Base-by-base conservation (phyloP, 208 protist species). In the Trypanosomatidae sp. region DNA sequence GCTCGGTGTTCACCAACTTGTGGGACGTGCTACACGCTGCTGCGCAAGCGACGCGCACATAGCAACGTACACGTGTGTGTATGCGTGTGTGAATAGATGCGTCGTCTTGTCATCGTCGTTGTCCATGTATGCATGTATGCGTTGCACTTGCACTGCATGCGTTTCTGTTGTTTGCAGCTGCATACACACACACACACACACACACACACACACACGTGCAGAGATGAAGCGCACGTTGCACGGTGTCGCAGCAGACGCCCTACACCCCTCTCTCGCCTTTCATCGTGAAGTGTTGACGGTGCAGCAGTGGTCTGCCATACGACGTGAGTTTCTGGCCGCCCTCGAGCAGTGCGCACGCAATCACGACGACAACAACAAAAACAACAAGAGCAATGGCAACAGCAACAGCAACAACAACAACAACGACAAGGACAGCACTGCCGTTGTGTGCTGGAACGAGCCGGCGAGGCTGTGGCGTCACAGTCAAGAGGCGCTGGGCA, bases 21-120 rank as follows among this genome's bases (percentile, higher is more conserved):
- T 85, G 87, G 73, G 94, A 97, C 50, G 72, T 69, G 16, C 65
- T 92, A 22, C 83, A 92, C 63, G 78, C 71, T 5, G 83, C 83
- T n/a, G 72, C 78, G 11, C 83, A 92, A 28, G 77, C 77, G 2
- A 81, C 77, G 3, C 66, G 83, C 19, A 54, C 64, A 19, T 91
- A 48, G 60, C 15, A 5, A 16, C 2, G 18, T 16, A 16, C 13
- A 20, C 11, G 30, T 11, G 30, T 11, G n/a, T 15, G n/a, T 15
- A 35, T 15, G 30, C n/a, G n/a, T 15, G 11, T 15, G 11, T 35
- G n/a, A 11, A 35, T 35, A 35, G 11, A 35, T 35, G n/a, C n/a
- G 11, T 11, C 30, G 10, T 28, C 45, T 27, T 50, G 8, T 38
- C 7, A 41, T 25, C 1, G 22, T 37, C 18, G 3, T 22, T 27